Evolutionary conservation across 306 rosid species (phyloP).

Genomic region (Canavalia gladiata): DNA sequence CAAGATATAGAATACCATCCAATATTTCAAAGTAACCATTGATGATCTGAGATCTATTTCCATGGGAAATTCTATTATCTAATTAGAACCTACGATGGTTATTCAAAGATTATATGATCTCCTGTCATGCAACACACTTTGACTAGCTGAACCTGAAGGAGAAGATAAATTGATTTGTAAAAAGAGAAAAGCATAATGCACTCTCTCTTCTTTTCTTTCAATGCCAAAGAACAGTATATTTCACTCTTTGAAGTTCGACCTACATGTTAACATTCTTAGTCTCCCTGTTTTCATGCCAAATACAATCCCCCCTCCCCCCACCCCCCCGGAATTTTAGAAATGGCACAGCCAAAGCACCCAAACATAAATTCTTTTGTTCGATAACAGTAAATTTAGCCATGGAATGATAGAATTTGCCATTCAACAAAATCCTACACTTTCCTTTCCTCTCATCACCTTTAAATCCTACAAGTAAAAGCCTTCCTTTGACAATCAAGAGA

Average conservation of each 20-base stretch:
- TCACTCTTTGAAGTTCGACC: slow-evolving; percentile 21
- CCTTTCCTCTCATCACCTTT: slow-evolving; percentile 13
- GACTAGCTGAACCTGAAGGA: slow-evolving; percentile 25
- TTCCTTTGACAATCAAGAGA: slow-evolving; percentile 15
- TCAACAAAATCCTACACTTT: slow-evolving; percentile 4
- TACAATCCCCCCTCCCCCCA: slow-evolving; percentile 3
- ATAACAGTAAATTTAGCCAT: slow-evolving; percentile 22
- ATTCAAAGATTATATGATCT: slow-evolving; percentile 3
- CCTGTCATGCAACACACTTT: slow-evolving; percentile 1
- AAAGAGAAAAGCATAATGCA: background rate
- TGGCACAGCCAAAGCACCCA: background rate
- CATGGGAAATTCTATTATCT: background rate
- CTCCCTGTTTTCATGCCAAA: slow-evolving; percentile 17
- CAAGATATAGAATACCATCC: slow-evolving; percentile 23
- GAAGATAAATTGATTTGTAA: background rate
- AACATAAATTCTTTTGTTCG: slow-evolving; percentile 21
- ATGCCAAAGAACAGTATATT: background rate
- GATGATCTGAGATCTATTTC: background rate
- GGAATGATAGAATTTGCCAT: slow-evolving; percentile 11
- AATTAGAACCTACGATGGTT: slow-evolving; percentile 21
- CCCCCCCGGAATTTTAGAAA: background rate
- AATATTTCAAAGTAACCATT: slow-evolving; percentile 26
- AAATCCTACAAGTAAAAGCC: slow-evolving; percentile 3
- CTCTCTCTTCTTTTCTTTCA: background rate
- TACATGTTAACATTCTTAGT: background rate